These are phyloP conservation scores for Teratosphaeria epicoccoides DNA, from an alignment of 2,329 filamentous ascomycete genomes.

Conservation along the genomic window DNA sequence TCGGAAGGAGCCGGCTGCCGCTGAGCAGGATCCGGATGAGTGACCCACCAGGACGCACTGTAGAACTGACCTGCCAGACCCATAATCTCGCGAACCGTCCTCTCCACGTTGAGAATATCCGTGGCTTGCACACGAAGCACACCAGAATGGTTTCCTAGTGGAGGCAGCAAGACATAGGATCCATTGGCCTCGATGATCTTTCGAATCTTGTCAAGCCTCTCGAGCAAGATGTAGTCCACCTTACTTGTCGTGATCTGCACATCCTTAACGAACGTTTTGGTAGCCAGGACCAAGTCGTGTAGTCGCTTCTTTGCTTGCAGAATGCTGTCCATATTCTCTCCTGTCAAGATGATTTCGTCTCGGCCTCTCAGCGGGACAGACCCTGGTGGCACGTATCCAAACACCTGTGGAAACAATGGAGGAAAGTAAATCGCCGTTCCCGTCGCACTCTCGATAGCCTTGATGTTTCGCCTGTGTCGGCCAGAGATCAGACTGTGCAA, in stretches of 20 bases:
- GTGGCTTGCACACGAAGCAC: constrained; percentile 84
- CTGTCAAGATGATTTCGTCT: constrained; percentile 90
- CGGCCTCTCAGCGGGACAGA: constrained; percentile 66
- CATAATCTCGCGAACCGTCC: constrained; percentile 93
- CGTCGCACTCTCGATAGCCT: constrained; percentile 89
- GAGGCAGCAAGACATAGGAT: constrained; percentile 85
- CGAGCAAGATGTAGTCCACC: constrained; percentile 85
- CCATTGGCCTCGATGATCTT: constrained; percentile 97
- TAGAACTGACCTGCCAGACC: constrained; percentile 93
- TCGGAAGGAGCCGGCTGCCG: constrained; percentile 55
- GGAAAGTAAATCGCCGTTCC: constrained; percentile 98
- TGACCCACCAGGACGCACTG: constrained; percentile 90
- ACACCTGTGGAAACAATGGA: constrained; percentile 82
- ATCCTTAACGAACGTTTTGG: constrained; percentile 74
- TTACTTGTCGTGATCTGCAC: constrained; percentile 82
- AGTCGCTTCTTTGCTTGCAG: constrained; percentile 83
- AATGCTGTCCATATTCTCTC: constrained; percentile 74
- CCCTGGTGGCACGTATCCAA: constrained; percentile 76
- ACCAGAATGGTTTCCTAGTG: constrained; percentile 72
- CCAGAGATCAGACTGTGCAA: constrained; percentile 89
- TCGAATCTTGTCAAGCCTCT: constrained; percentile 87
- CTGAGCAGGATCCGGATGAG: constrained; percentile 58
- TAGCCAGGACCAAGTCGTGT: constrained; percentile 69
- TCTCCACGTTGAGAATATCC: constrained; percentile 87
- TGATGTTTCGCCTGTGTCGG: constrained; percentile 92